These are phyloP conservation scores for Boletus sp. DNA, from an alignment of 1,284 basidiomycete genomes.

Conservation along the genomic window DNA sequence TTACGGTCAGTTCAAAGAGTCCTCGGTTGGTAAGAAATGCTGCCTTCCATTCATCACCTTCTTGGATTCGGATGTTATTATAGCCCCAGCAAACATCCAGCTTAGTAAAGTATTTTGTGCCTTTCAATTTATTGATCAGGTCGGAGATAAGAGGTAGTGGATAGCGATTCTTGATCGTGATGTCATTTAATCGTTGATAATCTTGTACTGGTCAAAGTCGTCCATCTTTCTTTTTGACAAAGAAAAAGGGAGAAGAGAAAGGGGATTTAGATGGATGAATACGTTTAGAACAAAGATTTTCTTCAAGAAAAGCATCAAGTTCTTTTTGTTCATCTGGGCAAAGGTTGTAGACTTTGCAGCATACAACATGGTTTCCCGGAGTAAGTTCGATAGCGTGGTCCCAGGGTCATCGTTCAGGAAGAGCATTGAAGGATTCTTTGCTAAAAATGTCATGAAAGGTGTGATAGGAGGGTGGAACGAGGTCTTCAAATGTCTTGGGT, in stretches of 20 bases:
- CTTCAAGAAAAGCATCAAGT: background rate
- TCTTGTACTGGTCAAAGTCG: too few species aligned
- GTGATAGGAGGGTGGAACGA: background rate
- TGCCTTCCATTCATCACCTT: too few species aligned
- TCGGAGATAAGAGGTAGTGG: too few species aligned
- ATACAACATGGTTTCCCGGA: background rate
- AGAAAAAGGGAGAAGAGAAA: background rate
- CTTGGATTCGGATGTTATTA: too few species aligned
- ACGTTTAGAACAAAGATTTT: background rate
- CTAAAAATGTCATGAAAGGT: background rate
- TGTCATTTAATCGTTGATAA: too few species aligned
- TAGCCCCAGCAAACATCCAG: too few species aligned
- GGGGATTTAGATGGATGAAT: background rate
- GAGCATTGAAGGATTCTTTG: background rate
- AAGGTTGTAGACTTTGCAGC: background rate
- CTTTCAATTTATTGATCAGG: too few species aligned
- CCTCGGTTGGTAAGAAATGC: too few species aligned
- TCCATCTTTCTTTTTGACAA: background rate
- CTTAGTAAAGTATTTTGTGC: too few species aligned
- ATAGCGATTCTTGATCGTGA: too few species aligned
- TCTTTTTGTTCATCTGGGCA: background rate
- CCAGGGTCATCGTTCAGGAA: background rate
- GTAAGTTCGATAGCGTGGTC: conserved; percentile 5
- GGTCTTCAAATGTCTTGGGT: background rate
- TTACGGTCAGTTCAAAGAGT: too few species aligned